These are phyloP conservation scores for Senecio squalidus DNA, from an alignment of 140 eudicot species.

Conservation along the genomic window DNA sequence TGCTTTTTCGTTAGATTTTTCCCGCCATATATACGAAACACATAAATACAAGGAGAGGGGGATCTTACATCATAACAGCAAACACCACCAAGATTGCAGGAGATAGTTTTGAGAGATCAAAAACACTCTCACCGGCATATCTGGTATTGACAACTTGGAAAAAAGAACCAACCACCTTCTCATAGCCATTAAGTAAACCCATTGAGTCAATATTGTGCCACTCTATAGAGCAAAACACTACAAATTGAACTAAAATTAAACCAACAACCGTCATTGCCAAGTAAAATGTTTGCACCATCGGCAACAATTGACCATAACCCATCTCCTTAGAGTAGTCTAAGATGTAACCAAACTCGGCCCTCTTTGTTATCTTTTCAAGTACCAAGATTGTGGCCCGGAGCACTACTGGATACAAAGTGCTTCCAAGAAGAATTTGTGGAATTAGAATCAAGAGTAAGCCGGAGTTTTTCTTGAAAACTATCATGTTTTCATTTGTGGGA, in stretches of 20 bases:
- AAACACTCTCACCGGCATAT: conserved; percentile 51
- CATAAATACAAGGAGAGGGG: neutral
- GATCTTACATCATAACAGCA: conserved; percentile 51
- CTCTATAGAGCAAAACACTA: conserved; percentile 41
- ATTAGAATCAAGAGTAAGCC: conserved; percentile 50
- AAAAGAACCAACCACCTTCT: conserved; percentile 44
- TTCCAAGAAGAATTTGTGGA: conserved; percentile 61
- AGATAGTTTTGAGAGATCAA: conserved; percentile 50
- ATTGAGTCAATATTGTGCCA: conserved; percentile 39
- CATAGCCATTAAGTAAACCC: conserved; percentile 30
- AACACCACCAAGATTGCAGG: conserved; percentile 54
- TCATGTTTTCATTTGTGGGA: conserved; percentile 81
- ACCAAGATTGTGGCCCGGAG: conserved; percentile 28
- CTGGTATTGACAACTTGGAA: conserved; percentile 52
- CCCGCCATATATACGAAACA: neutral
- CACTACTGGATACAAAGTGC: conserved; percentile 51
- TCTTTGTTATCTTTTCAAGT: conserved; percentile 31
- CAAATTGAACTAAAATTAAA: conserved; percentile 35
- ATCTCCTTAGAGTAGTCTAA: conserved; percentile 32
- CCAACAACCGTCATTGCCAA: conserved; percentile 41
- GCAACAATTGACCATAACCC: conserved; percentile 42
- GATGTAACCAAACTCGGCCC: conserved; percentile 35
- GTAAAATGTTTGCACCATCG: conserved; percentile 25
- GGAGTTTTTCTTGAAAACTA: conserved; percentile 42
- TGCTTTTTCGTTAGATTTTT: no score